A percentile compares a stretch with the other conserved stretches of the same genome.
These are phyloP conservation scores for Malassezia japonica DNA, from an alignment of 1,284 basidiomycete genomes.

Conservation along the genomic window DNA sequence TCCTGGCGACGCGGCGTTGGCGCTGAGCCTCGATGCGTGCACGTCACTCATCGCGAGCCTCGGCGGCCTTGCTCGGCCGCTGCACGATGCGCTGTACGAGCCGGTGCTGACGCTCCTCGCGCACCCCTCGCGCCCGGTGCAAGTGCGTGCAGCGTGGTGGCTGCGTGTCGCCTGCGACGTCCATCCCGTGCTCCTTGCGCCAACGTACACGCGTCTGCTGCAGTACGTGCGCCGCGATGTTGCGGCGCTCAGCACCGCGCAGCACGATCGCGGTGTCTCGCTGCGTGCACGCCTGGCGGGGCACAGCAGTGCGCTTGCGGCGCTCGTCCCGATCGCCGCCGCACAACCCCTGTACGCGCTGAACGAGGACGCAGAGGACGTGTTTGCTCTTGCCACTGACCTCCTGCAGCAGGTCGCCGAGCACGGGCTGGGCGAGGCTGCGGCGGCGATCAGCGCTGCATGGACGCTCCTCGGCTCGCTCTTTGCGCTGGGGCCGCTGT, in stretches of 20 bases:
- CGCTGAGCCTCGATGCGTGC: conserved; percentile 71
- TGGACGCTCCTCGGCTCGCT: conserved; percentile 86
- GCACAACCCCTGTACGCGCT: conserved; percentile 85
- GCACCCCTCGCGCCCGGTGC: conserved; percentile 77
- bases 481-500: conserved; percentile 85
- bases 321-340: conserved; percentile 74
- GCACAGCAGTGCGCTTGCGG: conserved; percentile 76
- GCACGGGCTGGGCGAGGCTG: conserved; percentile 64
- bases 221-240: conserved; percentile 73
- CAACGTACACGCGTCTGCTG: conserved; percentile 63
- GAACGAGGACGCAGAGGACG: conserved; percentile 80
- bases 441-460: conserved; percentile 80
- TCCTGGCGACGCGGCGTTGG: conserved; percentile 63
- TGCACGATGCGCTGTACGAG: conserved; percentile 79
- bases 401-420: conserved; percentile 81
- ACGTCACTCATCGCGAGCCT: conserved; percentile 76
- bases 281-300: conserved; percentile 72
- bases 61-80: conserved; percentile 77
- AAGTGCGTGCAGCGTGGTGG: conserved; percentile 75
- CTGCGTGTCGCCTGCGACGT: conserved; percentile 81
- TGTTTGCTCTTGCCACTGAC: conserved; percentile 79
- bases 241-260: conserved; percentile 49
- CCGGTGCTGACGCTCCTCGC: conserved; percentile 73
- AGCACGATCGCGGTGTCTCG: conserved; percentile 28
- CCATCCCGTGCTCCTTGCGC: conserved; percentile 71